phyloP scores from a whole-genome alignment of 352 stramenopile genomes.

The Phytophthora quininea region DNA sequence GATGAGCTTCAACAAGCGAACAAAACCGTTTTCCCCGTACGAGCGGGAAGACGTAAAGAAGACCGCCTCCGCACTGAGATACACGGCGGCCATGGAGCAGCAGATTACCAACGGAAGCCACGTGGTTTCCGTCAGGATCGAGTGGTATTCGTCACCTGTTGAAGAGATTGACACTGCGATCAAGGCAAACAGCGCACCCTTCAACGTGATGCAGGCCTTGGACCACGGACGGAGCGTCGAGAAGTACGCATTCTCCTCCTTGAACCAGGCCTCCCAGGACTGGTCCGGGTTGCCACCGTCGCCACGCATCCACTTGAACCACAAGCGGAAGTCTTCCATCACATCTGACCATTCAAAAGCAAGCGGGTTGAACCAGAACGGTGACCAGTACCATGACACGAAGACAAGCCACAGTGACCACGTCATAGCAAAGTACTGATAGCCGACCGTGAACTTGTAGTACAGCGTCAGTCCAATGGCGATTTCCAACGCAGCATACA shows the following conservation, averaged over 20 bases:
- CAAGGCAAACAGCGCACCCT: conserved; percentile 88
- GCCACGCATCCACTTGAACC: conserved; percentile 95
- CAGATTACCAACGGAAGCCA: conserved; percentile 70
- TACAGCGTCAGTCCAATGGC: conserved; percentile 94
- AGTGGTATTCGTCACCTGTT: conserved; percentile 74
- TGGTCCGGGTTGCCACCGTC: conserved; percentile 91
- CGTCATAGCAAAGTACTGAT: conserved; percentile 97
- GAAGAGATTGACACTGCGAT: conserved; percentile 89
- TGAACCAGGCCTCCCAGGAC: conserved; percentile 97
- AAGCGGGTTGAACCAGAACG: conserved; percentile 99
- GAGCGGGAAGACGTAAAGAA: conserved; percentile 60
- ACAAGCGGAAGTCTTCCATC: conserved; percentile 86
- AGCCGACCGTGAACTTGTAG: conserved; percentile 92
- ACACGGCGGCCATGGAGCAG: conserved; percentile 52
- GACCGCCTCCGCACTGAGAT: conserved; percentile 70
- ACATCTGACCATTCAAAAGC: conserved; percentile 97
- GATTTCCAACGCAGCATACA: conserved; percentile 96
- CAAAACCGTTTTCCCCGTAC: conserved; percentile 62
- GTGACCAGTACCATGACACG: conserved; percentile 87
- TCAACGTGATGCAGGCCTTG: conserved; percentile 92
- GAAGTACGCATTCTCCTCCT: conserved; percentile 95
- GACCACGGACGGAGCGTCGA: conserved; percentile 86
- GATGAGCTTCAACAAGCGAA: conserved; percentile 76
- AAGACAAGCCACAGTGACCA: conserved; percentile 98
- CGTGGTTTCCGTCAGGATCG: conserved; percentile 51